Conservation (phyloP, 1,284 basidiomycete species). For the Apiotrichum mycotoxinovorans region DNA sequence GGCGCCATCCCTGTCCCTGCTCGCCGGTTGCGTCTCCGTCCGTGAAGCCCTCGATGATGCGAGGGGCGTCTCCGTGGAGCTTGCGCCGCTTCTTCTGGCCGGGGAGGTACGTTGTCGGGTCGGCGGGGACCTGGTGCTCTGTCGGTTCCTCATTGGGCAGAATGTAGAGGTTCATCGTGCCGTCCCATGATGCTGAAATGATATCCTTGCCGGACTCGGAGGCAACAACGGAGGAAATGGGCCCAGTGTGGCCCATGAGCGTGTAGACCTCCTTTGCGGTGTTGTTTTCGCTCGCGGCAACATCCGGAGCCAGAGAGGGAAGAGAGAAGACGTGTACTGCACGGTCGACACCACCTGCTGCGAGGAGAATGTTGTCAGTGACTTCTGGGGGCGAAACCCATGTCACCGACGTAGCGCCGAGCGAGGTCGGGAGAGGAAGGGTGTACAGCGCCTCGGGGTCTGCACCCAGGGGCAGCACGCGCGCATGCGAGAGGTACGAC, state of each 20-base stretch:
- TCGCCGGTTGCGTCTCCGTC: slow-evolving; percentile 38
- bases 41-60: slow-evolving; percentile 50
- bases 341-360: slow-evolving; percentile 81
- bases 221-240: slow-evolving; percentile 61
- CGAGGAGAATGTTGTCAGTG: slow-evolving; percentile 52
- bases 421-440: slow-evolving; percentile 45
- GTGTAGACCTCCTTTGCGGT: slow-evolving; percentile 56
- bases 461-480: slow-evolving; percentile 59
- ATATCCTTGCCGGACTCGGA: slow-evolving; percentile 60
- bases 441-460: slow-evolving; percentile 34
- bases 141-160: slow-evolving; percentile 38
- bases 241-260: slow-evolving; percentile 69
- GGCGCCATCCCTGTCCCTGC: slow-evolving; percentile 43
- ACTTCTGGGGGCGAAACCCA: slow-evolving; percentile 55
- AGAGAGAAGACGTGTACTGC: slow-evolving; percentile 64
- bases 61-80: slow-evolving; percentile 50
- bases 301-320: slow-evolving; percentile 47
- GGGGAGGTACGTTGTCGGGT: slow-evolving; percentile 45
- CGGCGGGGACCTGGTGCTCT: slow-evolving; percentile 47
- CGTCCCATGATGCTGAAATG: slow-evolving; percentile 75
- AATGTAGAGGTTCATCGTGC: slow-evolving; percentile 66
- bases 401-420: slow-evolving; percentile 68
- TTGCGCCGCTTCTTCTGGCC: slow-evolving; percentile 58
- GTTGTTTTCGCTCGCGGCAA: slow-evolving; percentile 41
- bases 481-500: slow-evolving; percentile 74